Base-by-base conservation (phyloP, 257 asterid species). In the Linderniella brevidens region DNA sequence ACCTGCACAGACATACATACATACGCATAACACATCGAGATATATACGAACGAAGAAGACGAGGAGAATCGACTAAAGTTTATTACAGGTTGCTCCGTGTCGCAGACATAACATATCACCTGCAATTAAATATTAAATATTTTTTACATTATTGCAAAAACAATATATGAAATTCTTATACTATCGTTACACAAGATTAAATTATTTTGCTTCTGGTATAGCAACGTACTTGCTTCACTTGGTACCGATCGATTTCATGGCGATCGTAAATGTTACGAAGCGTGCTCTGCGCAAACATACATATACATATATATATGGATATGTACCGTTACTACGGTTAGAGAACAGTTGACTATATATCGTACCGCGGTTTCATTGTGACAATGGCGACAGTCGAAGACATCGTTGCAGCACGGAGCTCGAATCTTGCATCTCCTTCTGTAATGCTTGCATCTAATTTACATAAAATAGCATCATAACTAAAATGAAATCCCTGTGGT, bases 31-130 rank as follows among this genome's bases (percentile, higher is more conserved):
- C n/a, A n/a, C n/a, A n/a, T n/a, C n/a, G n/a, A 43, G 3, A 9
- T 8, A 16, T 12, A 43, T 8, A 44, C 13, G 4, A 13, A n/a
- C 4, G 10, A 15, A 44, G 48, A 13, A 13, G 3, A 46, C 1
- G 18, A 10, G 2, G 11, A 44, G 9, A 29, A 16, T 17, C 4
- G 36, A 18, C 2, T 35, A 46, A 11, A 17, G 18, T 16, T 57
- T 58, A 50, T 46, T 56, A 59, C 96, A 12, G 93, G 93, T 56
- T 90, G 98, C 64, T 90, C 96, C 1, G 96, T 79, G 68, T 90
- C 98, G 47, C 96, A 90, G 66, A 90, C 98, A 42, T 87, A 63
- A 61, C 98, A 90, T 17, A 90, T 90, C 56, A 88, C 96, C 98
- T 88, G 78, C 71, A 71, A 6, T n/a, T n/a, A n/a, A n/a, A n/a